These are phyloP conservation scores for Eucalyptus fibrosa DNA, from an alignment of 345 rosid genomes.

Conservation along the genomic window DNA sequence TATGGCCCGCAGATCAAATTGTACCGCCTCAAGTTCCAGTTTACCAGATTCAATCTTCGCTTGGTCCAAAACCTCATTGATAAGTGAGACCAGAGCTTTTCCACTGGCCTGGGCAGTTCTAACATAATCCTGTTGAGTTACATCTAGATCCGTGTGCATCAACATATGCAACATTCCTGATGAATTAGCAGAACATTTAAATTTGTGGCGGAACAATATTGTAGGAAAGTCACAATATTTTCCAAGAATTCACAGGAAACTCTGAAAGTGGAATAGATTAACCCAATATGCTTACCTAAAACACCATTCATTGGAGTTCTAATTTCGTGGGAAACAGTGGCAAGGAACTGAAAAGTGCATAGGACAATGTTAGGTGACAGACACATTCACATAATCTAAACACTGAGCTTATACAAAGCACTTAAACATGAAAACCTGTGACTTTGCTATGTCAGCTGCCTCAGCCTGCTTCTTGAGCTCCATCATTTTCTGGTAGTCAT, in stretches of 20 bases:
- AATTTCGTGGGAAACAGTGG: conserved; percentile 97
- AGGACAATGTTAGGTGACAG: not conserved
- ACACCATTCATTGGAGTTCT: conserved; percentile 99
- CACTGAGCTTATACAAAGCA: not conserved
- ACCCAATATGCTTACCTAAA: conserved; percentile 45
- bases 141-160: conserved; percentile 85
- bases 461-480: conserved; percentile 72
- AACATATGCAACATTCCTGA: conserved; percentile 93
- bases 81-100: conserved; percentile 77
- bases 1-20: conserved; percentile 65
- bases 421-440: conserved; percentile 42
- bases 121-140: conserved; percentile 85
- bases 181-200: not conserved
- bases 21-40: conserved; percentile 87
- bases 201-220: not conserved
- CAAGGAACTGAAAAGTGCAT: conserved; percentile 56
- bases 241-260: not conserved
- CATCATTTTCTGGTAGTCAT: conserved; percentile 70
- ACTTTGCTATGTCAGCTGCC: conserved; percentile 95
- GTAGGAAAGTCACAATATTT: not conserved
- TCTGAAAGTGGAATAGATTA: not conserved
- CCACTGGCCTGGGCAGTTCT: conserved; percentile 95
- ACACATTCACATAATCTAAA: not conserved
- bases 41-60: conserved; percentile 96
- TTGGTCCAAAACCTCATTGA: conserved; percentile 88